Conservation (phyloP, 768 basidiomycete genomes). For the Rhodotorula graminis region DNA sequence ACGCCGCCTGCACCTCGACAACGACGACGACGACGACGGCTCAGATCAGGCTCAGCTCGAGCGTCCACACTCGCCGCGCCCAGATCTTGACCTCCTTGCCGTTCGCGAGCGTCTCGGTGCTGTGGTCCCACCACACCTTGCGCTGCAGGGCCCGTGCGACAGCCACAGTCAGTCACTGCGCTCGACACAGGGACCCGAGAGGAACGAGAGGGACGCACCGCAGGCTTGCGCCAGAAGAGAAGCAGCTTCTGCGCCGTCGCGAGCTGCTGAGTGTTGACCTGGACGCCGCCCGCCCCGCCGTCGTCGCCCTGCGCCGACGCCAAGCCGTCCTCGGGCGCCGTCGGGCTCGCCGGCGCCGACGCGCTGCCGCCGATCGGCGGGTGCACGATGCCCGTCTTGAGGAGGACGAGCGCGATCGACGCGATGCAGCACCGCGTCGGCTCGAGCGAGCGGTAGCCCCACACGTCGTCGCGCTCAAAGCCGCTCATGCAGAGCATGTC, state of each 20-base stretch:
- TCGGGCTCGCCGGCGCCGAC: neutral
- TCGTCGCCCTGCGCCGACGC: neutral
- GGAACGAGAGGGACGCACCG: slow-evolving; percentile 59
- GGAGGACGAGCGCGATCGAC: slow-evolving; percentile 90
- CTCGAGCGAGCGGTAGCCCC: slow-evolving; percentile 95
- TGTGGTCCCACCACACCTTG: slow-evolving; percentile 99
- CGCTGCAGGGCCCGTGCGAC: slow-evolving; percentile 56
- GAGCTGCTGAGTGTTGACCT: slow-evolving; percentile 88
- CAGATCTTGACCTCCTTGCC: slow-evolving; percentile 71
- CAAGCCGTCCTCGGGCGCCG: neutral
- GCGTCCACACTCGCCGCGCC: slow-evolving; percentile 96
- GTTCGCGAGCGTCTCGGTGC: slow-evolving; percentile 64
- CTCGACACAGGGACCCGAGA: neutral
- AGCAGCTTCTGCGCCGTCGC: slow-evolving; percentile 93
- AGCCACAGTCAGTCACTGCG: neutral
- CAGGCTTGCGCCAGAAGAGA: slow-evolving; percentile 98
- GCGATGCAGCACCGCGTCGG: slow-evolving; percentile 96
- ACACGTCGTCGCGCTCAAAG: slow-evolving; percentile 93
- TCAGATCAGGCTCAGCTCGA: slow-evolving; percentile 83
- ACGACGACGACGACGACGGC: neutral
- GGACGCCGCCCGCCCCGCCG: slow-evolving; percentile 54
- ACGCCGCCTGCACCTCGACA: too few species aligned
- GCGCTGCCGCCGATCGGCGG: slow-evolving; percentile 46
- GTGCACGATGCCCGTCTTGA: slow-evolving; percentile 94
- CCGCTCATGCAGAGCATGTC: slow-evolving; percentile 99